These are phyloP conservation scores for Ogataea corticis DNA, from an alignment of 805 yeast species.

Conservation along the genomic window DNA sequence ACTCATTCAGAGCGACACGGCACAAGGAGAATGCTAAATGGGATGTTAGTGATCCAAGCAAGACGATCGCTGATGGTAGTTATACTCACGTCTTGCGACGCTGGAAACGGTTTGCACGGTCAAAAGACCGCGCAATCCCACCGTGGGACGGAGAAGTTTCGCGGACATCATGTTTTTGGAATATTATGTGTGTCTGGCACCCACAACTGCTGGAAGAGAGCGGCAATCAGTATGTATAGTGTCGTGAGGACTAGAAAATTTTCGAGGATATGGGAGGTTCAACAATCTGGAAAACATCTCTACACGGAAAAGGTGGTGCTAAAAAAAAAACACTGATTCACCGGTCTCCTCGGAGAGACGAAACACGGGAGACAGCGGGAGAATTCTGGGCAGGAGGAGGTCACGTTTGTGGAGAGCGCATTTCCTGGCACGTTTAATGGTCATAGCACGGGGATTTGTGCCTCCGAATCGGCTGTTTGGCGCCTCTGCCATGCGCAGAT, in stretches of 20 bases:
- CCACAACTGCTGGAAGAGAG: neutral
- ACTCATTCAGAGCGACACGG: neutral
- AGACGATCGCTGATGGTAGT: neutral
- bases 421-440: too few species aligned
- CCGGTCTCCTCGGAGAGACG: too few species aligned
- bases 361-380: too few species aligned
- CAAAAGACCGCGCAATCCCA: neutral
- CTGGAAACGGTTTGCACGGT: neutral
- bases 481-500: too few species aligned
- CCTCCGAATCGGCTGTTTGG: too few species aligned
- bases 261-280: neutral
- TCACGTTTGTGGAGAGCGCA: too few species aligned
- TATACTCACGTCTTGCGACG: conserved; percentile 1
- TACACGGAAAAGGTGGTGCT: neutral
- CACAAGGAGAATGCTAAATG: conserved; percentile 3
- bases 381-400: too few species aligned
- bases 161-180: neutral
- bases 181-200: conserved; percentile 1
- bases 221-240: too few species aligned
- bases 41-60: neutral
- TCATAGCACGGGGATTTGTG: too few species aligned
- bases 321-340: neutral
- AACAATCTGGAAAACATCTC: neutral
- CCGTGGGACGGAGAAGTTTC: conserved; percentile 1
- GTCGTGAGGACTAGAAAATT: neutral